phyloP scores from a whole-genome alignment of 805 yeast genomes.

The Saitoella complicata region DNA sequence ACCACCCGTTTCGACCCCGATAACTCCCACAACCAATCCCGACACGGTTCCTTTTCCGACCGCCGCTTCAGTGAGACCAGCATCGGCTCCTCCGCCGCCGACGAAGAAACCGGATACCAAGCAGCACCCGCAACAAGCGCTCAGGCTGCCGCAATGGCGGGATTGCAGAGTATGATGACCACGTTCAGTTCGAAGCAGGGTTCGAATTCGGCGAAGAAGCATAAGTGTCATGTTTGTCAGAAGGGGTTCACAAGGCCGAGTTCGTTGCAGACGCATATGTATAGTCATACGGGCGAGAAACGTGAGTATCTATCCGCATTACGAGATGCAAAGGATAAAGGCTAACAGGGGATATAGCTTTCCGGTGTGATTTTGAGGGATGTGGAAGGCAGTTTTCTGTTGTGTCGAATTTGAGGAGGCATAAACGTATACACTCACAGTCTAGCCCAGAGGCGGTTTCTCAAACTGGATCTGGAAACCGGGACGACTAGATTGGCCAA shows the following conservation, averaged over 20 bases:
- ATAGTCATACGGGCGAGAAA: conserved; percentile 66
- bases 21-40: too few species aligned
- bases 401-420: conserved; percentile 66
- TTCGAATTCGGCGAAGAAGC: conserved; percentile 15
- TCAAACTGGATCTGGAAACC: too few species aligned
- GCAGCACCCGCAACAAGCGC: neutral
- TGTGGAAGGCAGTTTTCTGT: conserved; percentile 63
- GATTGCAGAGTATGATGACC: conserved; percentile 9
- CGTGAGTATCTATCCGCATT: conserved; percentile 15
- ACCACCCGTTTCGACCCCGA: too few species aligned
- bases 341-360: conserved; percentile 20
- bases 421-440: conserved; percentile 41
- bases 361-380: conserved; percentile 40
- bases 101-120: too few species aligned
- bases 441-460: too few species aligned
- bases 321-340: too few species aligned
- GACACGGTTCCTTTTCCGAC: too few species aligned
- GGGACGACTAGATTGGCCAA: too few species aligned
- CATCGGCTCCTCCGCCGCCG: too few species aligned
- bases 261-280: conserved; percentile 61
- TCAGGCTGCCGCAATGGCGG: conserved; percentile 1
- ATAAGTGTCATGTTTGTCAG: conserved; percentile 35
- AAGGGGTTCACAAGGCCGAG: conserved; percentile 74
- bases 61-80: too few species aligned
- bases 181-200: conserved; percentile 10